Evolutionary conservation across 2,329 filamentous ascomycete species (phyloP).

Genomic region (Penicillium sclerotiorum): DNA sequence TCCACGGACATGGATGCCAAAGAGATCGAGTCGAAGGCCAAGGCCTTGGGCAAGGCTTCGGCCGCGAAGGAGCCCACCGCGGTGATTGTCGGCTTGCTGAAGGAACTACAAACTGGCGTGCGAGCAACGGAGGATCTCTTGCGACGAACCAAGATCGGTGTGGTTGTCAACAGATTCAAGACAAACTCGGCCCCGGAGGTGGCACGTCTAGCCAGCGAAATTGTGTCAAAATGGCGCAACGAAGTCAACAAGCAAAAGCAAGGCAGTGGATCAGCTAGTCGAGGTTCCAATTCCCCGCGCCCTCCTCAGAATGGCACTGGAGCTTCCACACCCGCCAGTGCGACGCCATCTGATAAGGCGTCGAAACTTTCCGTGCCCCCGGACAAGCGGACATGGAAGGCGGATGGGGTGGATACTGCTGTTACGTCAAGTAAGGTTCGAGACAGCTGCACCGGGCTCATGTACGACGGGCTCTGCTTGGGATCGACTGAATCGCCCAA

Average conservation of each 20-base stretch:
- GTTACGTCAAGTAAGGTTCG: constrained; percentile 74
- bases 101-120: constrained; percentile 77
- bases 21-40: constrained; percentile 75
- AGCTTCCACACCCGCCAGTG: constrained; percentile 51
- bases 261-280: constrained; percentile 42
- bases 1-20: constrained; percentile 69
- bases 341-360: constrained; percentile 51
- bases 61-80: constrained; percentile 72
- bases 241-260: constrained; percentile 54
- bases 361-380: constrained; percentile 60
- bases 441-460: constrained; percentile 83
- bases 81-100: constrained; percentile 73
- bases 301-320: constrained; percentile 54
- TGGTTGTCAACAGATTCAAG: constrained; percentile 84
- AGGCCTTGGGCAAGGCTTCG: constrained; percentile 78
- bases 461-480: constrained; percentile 89
- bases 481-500: constrained; percentile 64
- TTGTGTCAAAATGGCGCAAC: constrained; percentile 70
- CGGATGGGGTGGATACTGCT: constrained; percentile 77
- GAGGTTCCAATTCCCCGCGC: constrained; percentile 45
- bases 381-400: constrained; percentile 78
- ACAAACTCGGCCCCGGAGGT: constrained; percentile 74
- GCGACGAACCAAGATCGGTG: constrained; percentile 86
- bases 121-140: constrained; percentile 86
- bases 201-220: constrained; percentile 72